These are phyloP conservation scores for Lachancea meyersii DNA, from an alignment of 805 yeast genomes.

Conservation along the genomic window DNA sequence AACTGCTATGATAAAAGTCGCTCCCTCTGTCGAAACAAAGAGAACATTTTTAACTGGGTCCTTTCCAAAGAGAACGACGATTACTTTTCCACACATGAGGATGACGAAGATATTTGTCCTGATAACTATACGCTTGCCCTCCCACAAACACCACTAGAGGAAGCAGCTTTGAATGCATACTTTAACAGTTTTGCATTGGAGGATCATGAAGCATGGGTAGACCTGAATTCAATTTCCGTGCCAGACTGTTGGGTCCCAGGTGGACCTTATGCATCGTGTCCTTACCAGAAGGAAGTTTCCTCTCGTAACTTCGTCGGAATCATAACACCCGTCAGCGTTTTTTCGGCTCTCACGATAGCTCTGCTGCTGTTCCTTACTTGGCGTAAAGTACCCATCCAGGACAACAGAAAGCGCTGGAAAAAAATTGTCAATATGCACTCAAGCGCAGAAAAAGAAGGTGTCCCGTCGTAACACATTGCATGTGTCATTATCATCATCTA, in stretches of 20 bases:
- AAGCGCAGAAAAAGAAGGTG: slow-evolving; percentile 74
- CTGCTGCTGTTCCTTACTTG: slow-evolving; percentile 51
- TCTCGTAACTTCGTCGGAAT: slow-evolving; percentile 52
- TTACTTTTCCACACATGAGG: slow-evolving; percentile 39
- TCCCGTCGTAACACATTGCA: slow-evolving; percentile 51
- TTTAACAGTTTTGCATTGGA: slow-evolving; percentile 9
- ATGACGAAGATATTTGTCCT: slow-evolving; percentile 32
- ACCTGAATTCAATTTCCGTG: slow-evolving; percentile 69
- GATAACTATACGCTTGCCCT: slow-evolving; percentile 36
- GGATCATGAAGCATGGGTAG: slow-evolving; percentile 52
- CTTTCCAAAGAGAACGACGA: slow-evolving; percentile 31
- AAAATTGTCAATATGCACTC: slow-evolving; percentile 48
- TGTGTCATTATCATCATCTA: slow-evolving; percentile 1
- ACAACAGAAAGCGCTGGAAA: slow-evolving; percentile 62
- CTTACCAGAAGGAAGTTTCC: slow-evolving; percentile 56
- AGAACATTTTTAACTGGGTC: slow-evolving; percentile 40
- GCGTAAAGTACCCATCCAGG: slow-evolving; percentile 61
- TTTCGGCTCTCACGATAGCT: slow-evolving; percentile 47
- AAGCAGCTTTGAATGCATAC: slow-evolving; percentile 25
- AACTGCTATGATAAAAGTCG: slow-evolving; percentile 54
- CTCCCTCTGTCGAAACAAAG: slow-evolving; percentile 49
- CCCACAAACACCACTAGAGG: slow-evolving; percentile 48
- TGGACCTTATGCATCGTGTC: slow-evolving; percentile 72
- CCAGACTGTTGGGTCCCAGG: slow-evolving; percentile 81
- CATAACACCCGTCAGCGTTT: slow-evolving; percentile 60